Evolutionary conservation across 1,284 basidiomycete genomes (phyloP), one percentile per base, ranked within the genome.

Genomic region (Cystobasidium pallidum): DNA sequence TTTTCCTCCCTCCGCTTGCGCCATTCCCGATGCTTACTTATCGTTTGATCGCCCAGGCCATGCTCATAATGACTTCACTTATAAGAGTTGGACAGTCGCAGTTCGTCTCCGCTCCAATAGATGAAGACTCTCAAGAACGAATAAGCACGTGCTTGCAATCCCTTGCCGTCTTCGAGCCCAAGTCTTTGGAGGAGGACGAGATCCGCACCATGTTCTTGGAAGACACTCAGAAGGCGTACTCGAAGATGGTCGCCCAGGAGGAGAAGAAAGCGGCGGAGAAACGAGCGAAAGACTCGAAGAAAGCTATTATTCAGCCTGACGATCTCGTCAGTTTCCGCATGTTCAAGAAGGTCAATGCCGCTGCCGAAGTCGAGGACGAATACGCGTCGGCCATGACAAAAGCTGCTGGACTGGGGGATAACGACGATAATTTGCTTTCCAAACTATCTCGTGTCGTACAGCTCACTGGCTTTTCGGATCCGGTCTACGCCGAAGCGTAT

Each of bases 81-180:
- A 91, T 99, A 78, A 92, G 95, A 61, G 92, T 98, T 59, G 96
- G 96, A 49, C 95, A 98, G 83, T 94, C 92, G 73, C 94, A 95
- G 80, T 96, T 96, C 78, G 91, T 91, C 49, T 88, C 91, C 0
- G 89, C 90, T 1, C 91, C 91, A 17, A 99, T 99, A 77, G 96
- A 99, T 83, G 96, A 99, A 81, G 96, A 99, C 82, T 95, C 93
- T 28, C 90, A 88, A 77, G 96, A 99, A 82, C 89, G 96, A 24
- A 94, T 99, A 81, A 88, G 97, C 86, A 92, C 91, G 81, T 99
- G 96, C 82, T 90, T 99, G 67, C 91, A 94, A 80, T 93, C 94
- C 0, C 84, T 99, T 74, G 92, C 85, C 7, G 64, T 73, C 17
- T 74, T 76, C 30, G 75, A 77, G 30, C 75, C 75, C 10, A 43